These are phyloP conservation scores for Jamesozyma spencerorum DNA, from an alignment of 805 yeast species.

Conservation along the genomic window DNA sequence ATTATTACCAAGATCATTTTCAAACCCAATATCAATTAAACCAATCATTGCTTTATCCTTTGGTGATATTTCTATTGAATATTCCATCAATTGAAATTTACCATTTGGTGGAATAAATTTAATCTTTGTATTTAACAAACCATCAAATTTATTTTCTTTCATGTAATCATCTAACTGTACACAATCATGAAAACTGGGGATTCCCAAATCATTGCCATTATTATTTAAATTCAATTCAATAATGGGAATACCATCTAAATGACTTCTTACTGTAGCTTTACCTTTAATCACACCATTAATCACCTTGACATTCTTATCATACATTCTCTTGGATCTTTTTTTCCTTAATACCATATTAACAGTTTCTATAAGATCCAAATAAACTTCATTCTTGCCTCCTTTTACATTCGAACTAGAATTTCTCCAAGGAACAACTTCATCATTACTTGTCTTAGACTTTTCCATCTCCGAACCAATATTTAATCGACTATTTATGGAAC, in stretches of 20 bases:
- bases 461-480: background rate
- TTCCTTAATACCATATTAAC: constrained; percentile 42
- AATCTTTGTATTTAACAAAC: constrained; percentile 22
- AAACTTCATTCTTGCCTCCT: constrained; percentile 75
- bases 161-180: constrained; percentile 36
- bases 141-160: background rate
- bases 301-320: constrained; percentile 4
- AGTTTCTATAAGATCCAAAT: constrained; percentile 69
- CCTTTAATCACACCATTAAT: constrained; percentile 47
- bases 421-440: constrained; percentile 65
- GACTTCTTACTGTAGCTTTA: constrained; percentile 49
- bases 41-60: constrained; percentile 27
- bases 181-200: constrained; percentile 65
- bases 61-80: constrained; percentile 40
- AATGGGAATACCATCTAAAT: constrained; percentile 67
- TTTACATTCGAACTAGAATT: constrained; percentile 35
- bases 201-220: constrained; percentile 39
- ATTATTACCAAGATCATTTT: constrained; percentile 29
- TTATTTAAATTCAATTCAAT: constrained; percentile 47
- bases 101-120: constrained; percentile 89
- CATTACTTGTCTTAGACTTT: constrained; percentile 7
- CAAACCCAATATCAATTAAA: constrained; percentile 24
- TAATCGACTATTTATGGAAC: background rate
- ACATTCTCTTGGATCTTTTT: background rate
- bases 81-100: constrained; percentile 49